Conservation (phyloP, 164 flowering plant species). For the Amborella trichopoda region DNA sequence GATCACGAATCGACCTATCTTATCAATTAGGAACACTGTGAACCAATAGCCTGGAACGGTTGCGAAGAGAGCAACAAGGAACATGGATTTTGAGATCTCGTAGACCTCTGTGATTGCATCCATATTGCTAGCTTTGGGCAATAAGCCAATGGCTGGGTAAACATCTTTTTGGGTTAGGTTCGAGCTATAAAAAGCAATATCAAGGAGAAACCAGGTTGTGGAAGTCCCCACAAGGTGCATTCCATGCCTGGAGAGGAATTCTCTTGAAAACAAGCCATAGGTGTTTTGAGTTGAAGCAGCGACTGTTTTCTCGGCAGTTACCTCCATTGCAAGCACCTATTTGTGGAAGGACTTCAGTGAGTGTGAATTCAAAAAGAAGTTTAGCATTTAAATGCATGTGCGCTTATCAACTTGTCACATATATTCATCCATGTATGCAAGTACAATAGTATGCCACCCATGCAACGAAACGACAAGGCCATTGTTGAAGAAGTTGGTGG, state of each 20-base stretch:
- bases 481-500: too few species aligned
- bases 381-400: too few species aligned
- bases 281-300: not conserved
- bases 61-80: conserved; percentile 25
- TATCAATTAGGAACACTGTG: conserved; percentile 31
- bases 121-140: conserved; percentile 11
- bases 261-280: conserved; percentile 20
- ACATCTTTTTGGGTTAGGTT: conserved; percentile 35
- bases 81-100: conserved; percentile 22
- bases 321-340: too few species aligned
- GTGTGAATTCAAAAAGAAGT: too few species aligned
- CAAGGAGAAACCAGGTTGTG: conserved; percentile 40
- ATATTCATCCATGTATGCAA: too few species aligned
- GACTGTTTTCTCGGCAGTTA: not conserved
- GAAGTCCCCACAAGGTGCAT: conserved; percentile 28
- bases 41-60: conserved; percentile 53
- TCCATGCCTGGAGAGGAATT: conserved; percentile 28
- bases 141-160: conserved; percentile 22
- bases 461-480: too few species aligned
- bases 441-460: too few species aligned
- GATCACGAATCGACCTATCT: conserved; percentile 25
- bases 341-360: too few species aligned
- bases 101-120: conserved; percentile 31
- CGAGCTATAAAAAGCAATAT: conserved; percentile 35
- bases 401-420: too few species aligned